Conservation (phyloP, 805 yeast species). For the Metschnikowia gelsemii region DNA sequence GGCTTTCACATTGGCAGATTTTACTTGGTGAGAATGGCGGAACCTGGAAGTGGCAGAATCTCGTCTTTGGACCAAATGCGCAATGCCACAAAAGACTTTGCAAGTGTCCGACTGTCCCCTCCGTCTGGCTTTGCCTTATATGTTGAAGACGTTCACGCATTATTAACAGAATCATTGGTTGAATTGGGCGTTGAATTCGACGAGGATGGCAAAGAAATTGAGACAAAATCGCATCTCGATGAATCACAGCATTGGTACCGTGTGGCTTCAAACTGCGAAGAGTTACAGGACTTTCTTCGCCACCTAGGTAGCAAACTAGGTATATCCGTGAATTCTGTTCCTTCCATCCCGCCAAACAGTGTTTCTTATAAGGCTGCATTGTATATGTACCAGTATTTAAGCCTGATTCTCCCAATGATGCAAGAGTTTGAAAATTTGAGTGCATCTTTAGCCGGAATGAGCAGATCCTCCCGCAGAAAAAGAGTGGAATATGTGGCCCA, state of each 20-base stretch:
- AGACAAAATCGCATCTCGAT: slow-evolving; percentile 7
- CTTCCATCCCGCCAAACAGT: slow-evolving; percentile 20
- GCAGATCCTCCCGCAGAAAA: slow-evolving; percentile 18
- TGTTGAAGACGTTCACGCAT: slow-evolving; percentile 40
- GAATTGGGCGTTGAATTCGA: slow-evolving; percentile 38
- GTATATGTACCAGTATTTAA: slow-evolving; percentile 31
- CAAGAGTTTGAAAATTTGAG: slow-evolving; percentile 15
- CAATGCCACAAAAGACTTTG: slow-evolving; percentile 18
- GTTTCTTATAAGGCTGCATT: slow-evolving; percentile 28
- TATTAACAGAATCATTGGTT: slow-evolving; percentile 29
- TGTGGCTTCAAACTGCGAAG: slow-evolving; percentile 33
- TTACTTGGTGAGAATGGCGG: slow-evolving; percentile 38
- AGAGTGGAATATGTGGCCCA: slow-evolving; percentile 16
- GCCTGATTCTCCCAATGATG: slow-evolving; percentile 29
- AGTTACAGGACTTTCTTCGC: slow-evolving; percentile 29
- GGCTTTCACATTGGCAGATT: slow-evolving; percentile 44
- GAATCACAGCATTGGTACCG: slow-evolving; percentile 31
- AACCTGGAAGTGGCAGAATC: slow-evolving; percentile 36
- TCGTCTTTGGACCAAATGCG: slow-evolving; percentile 36
- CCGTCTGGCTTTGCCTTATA: slow-evolving; percentile 39
- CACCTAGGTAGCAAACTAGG: slow-evolving; percentile 27
- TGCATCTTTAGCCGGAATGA: slow-evolving; percentile 5
- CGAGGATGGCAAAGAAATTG: slow-evolving; percentile 30
- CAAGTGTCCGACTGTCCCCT: slow-evolving; percentile 13
- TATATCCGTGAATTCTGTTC: slow-evolving; percentile 4